Evolutionary conservation across 169 alveolate species (phyloP), one percentile per base, ranked within the genome.

Genomic region (Plasmodium adleri): DNA sequence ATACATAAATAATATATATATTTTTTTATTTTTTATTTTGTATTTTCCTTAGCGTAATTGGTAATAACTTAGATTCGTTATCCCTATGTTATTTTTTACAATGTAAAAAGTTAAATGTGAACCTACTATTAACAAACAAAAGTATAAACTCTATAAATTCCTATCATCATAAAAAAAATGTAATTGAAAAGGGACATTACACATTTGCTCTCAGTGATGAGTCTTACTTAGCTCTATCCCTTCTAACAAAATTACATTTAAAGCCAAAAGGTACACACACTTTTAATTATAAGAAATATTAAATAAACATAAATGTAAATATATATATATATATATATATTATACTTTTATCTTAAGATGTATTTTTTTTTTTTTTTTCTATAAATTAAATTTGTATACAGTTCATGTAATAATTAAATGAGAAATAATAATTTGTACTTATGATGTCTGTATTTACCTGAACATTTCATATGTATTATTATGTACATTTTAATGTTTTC

Each of bases 51-150:
- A 78, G 90, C 70, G n/a, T 78, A 43, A 62, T 78, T 43, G 90
- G 90, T 59, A 74, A 74, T 39, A 72, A 50, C n/a, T 24, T 68
- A 10, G 90, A 67, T 45, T 64, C 90, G 47, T 26, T 78, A 49
- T 78, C 71, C 20, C 17, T 78, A 39, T 17, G 72, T n/a, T 59
- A 66, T n/a, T 78, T 50, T 43, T 43, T 78, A n/a, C 66, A 59
- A 39, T 50, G 52, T 66, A 64, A 50, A 10, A 78, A 64, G 32
- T 22, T 49, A 20, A 67, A 26, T n/a, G 28, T 67, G 8, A 47
- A 64, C 6, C 45, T 78, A 58, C 20, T 78, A 43, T 7, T 39
- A 26, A 24, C 47, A 13, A 78, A 78, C 1, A 78, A 22, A 47
- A 78, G 39, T 28, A 66, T 64, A 20, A 64, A 43, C 7, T 71